A percentile compares a stretch with the other conserved stretches of the same genome.
Evolutionary conservation across 1,139 yeast species (phyloP).

Genomic region (Casaregolazyma lundiana): DNA sequence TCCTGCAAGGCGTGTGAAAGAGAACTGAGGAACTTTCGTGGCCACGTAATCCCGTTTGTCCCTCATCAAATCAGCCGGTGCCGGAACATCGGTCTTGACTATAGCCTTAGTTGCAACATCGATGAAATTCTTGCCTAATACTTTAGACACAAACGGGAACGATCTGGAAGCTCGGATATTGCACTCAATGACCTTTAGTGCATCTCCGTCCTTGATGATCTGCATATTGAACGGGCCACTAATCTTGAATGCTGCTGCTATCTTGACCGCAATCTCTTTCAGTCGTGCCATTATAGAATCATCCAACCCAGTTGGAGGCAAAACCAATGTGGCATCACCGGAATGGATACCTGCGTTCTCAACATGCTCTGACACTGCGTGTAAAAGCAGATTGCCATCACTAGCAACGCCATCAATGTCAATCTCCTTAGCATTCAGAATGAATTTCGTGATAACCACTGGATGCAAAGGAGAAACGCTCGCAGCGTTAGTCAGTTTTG

Average conservation of each 20-base stretch:
- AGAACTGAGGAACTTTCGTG: conserved; percentile 95
- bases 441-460: conserved; percentile 93
- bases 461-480: conserved; percentile 95
- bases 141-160: conserved; percentile 98
- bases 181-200: conserved; percentile 93
- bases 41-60: conserved; percentile 87
- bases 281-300: conserved; percentile 85
- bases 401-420: conserved; percentile 96
- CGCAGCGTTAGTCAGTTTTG: conserved; percentile 79
- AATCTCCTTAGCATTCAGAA: conserved; percentile 93
- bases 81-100: conserved; percentile 66
- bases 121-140: conserved; percentile 86
- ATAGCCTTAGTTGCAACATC: conserved; percentile 90
- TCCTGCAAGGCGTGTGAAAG: conserved; percentile 96
- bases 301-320: conserved; percentile 86
- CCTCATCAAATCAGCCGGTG: conserved; percentile 83
- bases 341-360: conserved; percentile 99
- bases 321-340: conserved; percentile 93
- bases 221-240: conserved; percentile 99
- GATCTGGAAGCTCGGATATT: conserved; percentile 98
- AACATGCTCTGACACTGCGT: conserved; percentile 95
- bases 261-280: conserved; percentile 91
- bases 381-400: conserved; percentile 82
- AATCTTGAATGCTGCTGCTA: conserved; percentile 89
- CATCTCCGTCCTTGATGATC: conserved; percentile 82